Base-by-base conservation (phyloP, 805 yeast species). In the Schwanniomyces sp. region DNA sequence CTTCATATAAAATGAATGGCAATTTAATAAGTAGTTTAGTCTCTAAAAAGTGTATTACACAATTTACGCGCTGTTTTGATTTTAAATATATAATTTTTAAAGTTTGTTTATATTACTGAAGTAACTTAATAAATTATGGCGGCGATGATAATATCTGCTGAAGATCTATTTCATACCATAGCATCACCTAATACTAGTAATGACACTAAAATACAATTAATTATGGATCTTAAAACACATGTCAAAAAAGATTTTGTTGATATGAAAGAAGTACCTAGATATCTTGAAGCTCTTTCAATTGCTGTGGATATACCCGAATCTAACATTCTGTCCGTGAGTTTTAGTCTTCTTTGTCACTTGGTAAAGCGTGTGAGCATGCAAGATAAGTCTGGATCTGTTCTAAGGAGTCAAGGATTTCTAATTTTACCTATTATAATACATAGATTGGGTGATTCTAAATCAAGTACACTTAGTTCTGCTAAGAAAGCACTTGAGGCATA, bases 321-420 rank as follows among this genome's bases (percentile, higher is more conserved):
- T 29, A 60, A 71, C 9, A 69, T 81, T 16, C 71, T 72, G 49
- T 50, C 70, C 1, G 46, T 63, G 18, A 72, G 81, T 2, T 81
- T 82, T 55, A 74, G 80, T 26, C 73, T 81, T 0, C 58, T 80
- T 4, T 80, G 83, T 42, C 85, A 82, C 55, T 61, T 82, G 44
- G 75, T 82, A 27, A 82, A 81, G 48, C 64, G 87, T 17, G 78
- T 82, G 5, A 75, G 81, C 41, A 77, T 80, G 62, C 87, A 82
- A 61, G 85, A 81, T 52, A 63, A 71, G 1, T 56, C 61, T 8
- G 71, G 70, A 2, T 24, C 45, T 11, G 67, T 76, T 0, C 64
- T 82, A 38, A 66, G 66, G 49, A 59, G 64, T 1, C 76, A 76
- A 34, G 69, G 78, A 34, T 69, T 66, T 45, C 61, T 70, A 21